Base-by-base conservation (phyloP, 169 alveolate genomes). In the Plasmodium gallinaceum region DNA sequence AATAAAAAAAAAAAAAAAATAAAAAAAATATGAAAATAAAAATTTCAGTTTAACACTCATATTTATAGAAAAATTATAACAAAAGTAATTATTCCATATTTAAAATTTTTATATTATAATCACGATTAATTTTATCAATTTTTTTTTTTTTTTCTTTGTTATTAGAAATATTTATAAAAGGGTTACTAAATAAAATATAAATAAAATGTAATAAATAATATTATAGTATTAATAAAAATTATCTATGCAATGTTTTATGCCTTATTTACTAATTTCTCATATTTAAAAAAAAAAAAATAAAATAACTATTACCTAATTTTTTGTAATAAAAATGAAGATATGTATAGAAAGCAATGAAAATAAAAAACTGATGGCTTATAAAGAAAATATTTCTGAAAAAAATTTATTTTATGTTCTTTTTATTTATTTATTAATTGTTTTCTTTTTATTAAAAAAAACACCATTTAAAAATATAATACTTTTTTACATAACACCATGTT, bases 341-440 rank as follows among this genome's bases (percentile, higher is more conserved):
- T 37, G 18, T 32, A 52, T 61, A 78, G 51, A 32, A 10, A 14
- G 54, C 22, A 18, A n/a, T 45, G 60, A 26, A 26, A 22, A 61
- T 37, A 61, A 52, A 42, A 39, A 61, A 20, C 16, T 14, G 65
- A 10, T 43, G 22, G 10, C 8, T 42, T 78, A 48, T 78, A 78
- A 58, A 60, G 80, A 51, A 65, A 78, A 48, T 57, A 78, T 78
- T 64, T 71, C 90, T 48, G 80, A 65, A 54, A 57, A 9, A 6
- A 64, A n/a, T 5, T 58, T 78, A 24, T 64, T 66, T 78, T n/a
- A 32, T 66, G 32, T 78, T 65, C 90, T 78, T 22, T 26, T 16
- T n/a, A 46, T 78, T 65, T 78, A 78, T 70, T 69, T 78, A 65
- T 66, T 65, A 78, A 37, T 64, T 65, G 90, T 78, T 12, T 69